Conservation (phyloP, 768 basidiomycete species). For the Mycena maculata region DNA sequence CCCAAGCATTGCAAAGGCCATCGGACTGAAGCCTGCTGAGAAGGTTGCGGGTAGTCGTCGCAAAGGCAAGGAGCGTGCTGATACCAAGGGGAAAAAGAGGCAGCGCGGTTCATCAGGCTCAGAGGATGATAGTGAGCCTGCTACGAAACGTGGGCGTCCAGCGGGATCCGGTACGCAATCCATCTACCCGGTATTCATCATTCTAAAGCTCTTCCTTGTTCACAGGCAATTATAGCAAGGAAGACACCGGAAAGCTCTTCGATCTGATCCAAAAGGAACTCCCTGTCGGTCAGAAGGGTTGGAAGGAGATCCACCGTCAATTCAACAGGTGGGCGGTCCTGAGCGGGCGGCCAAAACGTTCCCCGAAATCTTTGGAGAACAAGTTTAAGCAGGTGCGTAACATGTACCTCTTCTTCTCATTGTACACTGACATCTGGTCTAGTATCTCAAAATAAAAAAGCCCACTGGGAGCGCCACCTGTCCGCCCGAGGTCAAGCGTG, state of each 20-base stretch:
- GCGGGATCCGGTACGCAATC: background rate
- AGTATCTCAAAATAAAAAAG: conserved; percentile 6
- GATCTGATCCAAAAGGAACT: background rate
- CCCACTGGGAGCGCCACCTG: conserved; percentile 12
- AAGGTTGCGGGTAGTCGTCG: background rate
- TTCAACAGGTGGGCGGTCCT: background rate
- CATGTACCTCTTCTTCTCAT: background rate
- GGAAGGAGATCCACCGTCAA: background rate
- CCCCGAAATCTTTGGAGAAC: background rate
- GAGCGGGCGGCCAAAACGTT: background rate
- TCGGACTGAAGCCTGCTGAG: background rate
- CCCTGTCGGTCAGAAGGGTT: conserved; percentile 4
- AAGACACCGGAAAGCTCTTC: too few relatives aligned
- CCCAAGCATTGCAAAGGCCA: background rate
- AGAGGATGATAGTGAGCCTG: conserved; percentile 8
- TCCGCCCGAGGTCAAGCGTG: conserved; percentile 8
- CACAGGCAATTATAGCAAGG: too few relatives aligned
- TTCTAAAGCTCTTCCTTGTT: background rate
- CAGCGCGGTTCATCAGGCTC: background rate
- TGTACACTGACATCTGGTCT: background rate
- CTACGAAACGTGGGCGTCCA: conserved; percentile 1
- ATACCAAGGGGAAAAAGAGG: conserved; percentile 12
- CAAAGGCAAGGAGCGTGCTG: background rate
- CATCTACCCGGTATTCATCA: too few relatives aligned
- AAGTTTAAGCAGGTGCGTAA: conserved; percentile 7